These are phyloP conservation scores for Alternaria solani DNA, from an alignment of 2,329 filamentous ascomycete genomes.

Conservation along the genomic window DNA sequence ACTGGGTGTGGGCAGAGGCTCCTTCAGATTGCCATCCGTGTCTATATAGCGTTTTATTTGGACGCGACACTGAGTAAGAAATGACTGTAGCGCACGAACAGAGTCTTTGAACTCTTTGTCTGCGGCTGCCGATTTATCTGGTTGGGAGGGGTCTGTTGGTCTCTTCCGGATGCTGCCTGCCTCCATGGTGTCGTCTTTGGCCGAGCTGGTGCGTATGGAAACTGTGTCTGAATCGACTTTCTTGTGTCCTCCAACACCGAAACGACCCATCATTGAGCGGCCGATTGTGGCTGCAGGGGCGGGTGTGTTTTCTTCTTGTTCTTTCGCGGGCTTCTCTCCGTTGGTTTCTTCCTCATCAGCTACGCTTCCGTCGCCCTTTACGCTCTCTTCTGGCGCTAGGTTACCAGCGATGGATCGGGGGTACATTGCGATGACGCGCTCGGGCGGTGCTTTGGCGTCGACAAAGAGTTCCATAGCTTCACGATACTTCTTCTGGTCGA, in stretches of 20 bases:
- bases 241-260: conserved; percentile 55
- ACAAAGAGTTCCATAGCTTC: conserved; percentile 91
- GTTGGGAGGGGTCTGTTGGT: conserved; percentile 53
- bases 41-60: conserved; percentile 68
- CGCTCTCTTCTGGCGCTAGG: conserved; percentile 69
- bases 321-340: conserved; percentile 28
- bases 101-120: conserved; percentile 86
- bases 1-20: conserved; percentile 61
- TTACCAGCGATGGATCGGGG: conserved; percentile 85
- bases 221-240: conserved; percentile 60
- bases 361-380: conserved; percentile 55
- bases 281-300: conserved; percentile 41
- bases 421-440: conserved; percentile 84
- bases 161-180: conserved; percentile 61
- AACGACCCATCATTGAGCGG: conserved; percentile 57
- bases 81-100: conserved; percentile 83
- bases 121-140: conserved; percentile 64
- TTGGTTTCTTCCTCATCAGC: conserved; percentile 39
- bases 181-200: conserved; percentile 64
- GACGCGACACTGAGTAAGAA: conserved; percentile 83
- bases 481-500: conserved; percentile 81
- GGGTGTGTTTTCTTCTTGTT: conserved; percentile 36
- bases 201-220: conserved; percentile 66
- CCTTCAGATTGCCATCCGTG: conserved; percentile 66
- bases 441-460: conserved; percentile 87